These are phyloP conservation scores for Clavulina sp. DNA, from an alignment of 768 basidiomycete genomes.

Conservation along the genomic window DNA sequence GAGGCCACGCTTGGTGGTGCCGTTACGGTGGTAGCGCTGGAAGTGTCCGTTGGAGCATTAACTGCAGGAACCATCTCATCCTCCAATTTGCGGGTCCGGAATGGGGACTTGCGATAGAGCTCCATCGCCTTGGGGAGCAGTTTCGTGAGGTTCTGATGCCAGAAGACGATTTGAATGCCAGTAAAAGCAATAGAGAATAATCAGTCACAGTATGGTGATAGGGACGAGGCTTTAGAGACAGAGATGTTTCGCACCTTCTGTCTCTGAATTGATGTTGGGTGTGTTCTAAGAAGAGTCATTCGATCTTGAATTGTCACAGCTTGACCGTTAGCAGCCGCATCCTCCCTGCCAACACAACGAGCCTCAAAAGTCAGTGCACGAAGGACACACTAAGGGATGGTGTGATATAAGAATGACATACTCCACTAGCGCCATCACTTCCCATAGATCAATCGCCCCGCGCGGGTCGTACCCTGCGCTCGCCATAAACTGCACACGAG, in stretches of 20 bases:
- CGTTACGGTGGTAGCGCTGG: too few relatives aligned
- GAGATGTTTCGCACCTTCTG: conserved; percentile 14
- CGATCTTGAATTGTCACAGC: conserved; percentile 18
- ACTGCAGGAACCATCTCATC: too few relatives aligned
- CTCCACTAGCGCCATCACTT: conserved; percentile 25
- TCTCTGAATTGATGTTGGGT: conserved; percentile 24
- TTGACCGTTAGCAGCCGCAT: conserved; percentile 17
- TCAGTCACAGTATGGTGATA: background rate
- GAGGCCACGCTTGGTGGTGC: too few relatives aligned
- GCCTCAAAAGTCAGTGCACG: background rate
- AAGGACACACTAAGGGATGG: background rate
- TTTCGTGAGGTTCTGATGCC: conserved; percentile 9
- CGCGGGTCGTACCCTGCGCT: conserved; percentile 27
- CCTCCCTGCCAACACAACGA: conserved; percentile 12
- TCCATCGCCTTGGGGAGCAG: conserved; percentile 15
- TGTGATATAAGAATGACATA: conserved; percentile 1
- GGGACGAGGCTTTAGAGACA: too few relatives aligned
- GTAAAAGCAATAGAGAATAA: background rate
- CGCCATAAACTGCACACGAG: conserved; percentile 22
- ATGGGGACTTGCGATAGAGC: conserved; percentile 9
- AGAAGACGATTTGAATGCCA: background rate
- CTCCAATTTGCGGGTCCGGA: too few relatives aligned
- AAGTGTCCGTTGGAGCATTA: too few relatives aligned
- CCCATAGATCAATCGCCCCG: conserved; percentile 24
- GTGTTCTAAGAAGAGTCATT: conserved; percentile 23